A percentile compares a stretch with the other conserved stretches of the same genome.
phyloP scores from a whole-genome alignment of 2,329 filamentous ascomycete genomes.

The Arthrobotrys conoides region DNA sequence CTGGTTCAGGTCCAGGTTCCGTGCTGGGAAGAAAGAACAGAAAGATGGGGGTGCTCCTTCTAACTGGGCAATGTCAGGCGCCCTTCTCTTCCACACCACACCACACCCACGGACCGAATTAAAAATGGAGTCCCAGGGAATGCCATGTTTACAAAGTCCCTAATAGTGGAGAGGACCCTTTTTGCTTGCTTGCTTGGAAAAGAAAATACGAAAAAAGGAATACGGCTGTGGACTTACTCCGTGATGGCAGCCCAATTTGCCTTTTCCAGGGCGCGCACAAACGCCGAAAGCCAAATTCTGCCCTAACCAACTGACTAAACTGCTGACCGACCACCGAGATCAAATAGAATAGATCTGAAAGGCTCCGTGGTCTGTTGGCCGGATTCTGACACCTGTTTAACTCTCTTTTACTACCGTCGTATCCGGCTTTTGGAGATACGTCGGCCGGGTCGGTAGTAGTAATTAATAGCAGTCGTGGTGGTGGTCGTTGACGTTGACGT shows the following conservation, averaged over 20 bases:
- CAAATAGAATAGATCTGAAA: conserved; percentile 29
- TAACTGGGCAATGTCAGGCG: conserved; percentile 59
- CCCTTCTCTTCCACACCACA: conserved; percentile 25
- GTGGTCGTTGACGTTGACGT: conserved; percentile 47
- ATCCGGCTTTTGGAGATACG: conserved; percentile 53
- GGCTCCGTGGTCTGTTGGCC: conserved; percentile 54
- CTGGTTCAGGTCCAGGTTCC: conserved; percentile 22
- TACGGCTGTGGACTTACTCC: conserved; percentile 58
- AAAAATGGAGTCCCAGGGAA: conserved; percentile 48
- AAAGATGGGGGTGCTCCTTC: conserved; percentile 54
- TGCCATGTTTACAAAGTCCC: conserved; percentile 28
- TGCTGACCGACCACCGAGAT: too few relatives aligned
- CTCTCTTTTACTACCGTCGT: conserved; percentile 52
- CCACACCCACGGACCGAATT: conserved; percentile 17
- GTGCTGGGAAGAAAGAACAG: conserved; percentile 39
- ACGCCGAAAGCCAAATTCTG: conserved; percentile 55
- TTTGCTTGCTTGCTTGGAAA: background rate
- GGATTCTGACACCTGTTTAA: conserved; percentile 32
- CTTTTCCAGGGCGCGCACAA: conserved; percentile 57
- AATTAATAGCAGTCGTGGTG: conserved; percentile 1
- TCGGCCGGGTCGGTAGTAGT: conserved; percentile 22
- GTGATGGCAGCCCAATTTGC: conserved; percentile 48
- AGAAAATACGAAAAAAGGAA: conserved; percentile 27
- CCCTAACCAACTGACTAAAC: conserved; percentile 1
- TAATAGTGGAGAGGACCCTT: conserved; percentile 4